Conservation (phyloP, 1,139 yeast species). For the Magnusiomyces clavatus region DNA sequence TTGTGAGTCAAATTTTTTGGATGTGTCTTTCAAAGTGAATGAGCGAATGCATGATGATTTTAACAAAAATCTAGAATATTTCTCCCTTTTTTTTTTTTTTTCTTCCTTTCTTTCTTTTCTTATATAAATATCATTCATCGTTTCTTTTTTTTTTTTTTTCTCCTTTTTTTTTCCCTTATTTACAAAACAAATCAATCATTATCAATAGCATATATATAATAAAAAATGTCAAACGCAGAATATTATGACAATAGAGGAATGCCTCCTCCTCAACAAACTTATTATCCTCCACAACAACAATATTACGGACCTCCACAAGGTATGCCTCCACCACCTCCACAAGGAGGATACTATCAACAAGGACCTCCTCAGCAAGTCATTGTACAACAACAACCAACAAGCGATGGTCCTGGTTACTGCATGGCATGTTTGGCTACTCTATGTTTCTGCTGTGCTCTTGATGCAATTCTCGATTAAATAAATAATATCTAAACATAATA, state of each 20-base stretch:
- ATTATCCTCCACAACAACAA: slow-evolving; percentile 7
- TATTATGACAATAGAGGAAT: too few relatives aligned
- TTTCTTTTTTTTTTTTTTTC: too few relatives aligned
- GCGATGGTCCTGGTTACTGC: slow-evolving; percentile 29
- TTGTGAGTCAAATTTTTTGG: too few relatives aligned
- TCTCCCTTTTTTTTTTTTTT: background rate
- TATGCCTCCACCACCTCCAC: slow-evolving; percentile 18
- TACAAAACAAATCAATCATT: too few relatives aligned
- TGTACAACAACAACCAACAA: slow-evolving; percentile 32
- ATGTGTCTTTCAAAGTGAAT: too few relatives aligned
- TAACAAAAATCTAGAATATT: too few relatives aligned
- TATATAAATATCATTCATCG: background rate
- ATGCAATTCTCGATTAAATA: slow-evolving; percentile 19
- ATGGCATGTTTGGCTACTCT: slow-evolving; percentile 34
- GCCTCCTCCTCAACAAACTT: too few relatives aligned
- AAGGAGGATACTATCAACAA: slow-evolving; percentile 8
- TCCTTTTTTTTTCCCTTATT: too few relatives aligned
- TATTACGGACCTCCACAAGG: slow-evolving; percentile 14
- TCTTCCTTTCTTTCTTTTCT: background rate
- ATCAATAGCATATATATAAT: too few relatives aligned
- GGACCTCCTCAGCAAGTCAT: slow-evolving; percentile 34
- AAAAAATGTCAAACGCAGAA: too few relatives aligned
- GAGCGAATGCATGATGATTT: too few relatives aligned
- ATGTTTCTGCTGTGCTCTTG: slow-evolving; percentile 34
- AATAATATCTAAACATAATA: too few relatives aligned